Evolutionary conservation across 2,329 filamentous ascomycete genomes (phyloP), one percentile per base, ranked within the genome.

Genomic region (Ascochyta viciae-villosae): DNA sequence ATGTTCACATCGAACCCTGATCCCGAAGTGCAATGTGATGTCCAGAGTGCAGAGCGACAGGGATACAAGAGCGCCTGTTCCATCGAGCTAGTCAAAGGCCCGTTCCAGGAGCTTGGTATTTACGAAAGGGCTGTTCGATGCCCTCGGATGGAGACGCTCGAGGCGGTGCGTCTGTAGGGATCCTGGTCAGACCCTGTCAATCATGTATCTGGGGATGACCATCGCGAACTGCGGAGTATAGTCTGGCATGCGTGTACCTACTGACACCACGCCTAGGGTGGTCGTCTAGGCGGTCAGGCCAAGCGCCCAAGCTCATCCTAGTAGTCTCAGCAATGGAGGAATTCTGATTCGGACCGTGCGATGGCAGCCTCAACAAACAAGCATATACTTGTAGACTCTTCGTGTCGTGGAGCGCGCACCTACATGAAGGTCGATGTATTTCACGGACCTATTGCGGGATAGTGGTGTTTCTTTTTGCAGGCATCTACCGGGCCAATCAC

Each of bases 371-470:
- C 35, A 37, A 33, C 13, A 22, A 54, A 15, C 27, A 41, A 23
- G n/a, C 24, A 26, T 39, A n/a, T n/a, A n/a, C n/a, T n/a, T n/a
- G n/a, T n/a, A n/a, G 40, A 26, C 35, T 16, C 24, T 19, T 19
- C 51, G 34, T 43, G 26, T 49, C 19, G 16, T 29, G 40, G 15
- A 48, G 40, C 16, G 40, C 16, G 15, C 35, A 19, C 19, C 19
- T 19, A 19, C 23, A 41, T 37, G 52, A 19, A 42, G 46, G n/a
- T 48, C 9, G 13, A 47, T 51, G 53, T 19, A 47, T 43, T 22
- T 31, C 42, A 47, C 16, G 41, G 22, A 23, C 52, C 46, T 46
- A 40, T 40, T 47, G 22, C 8, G 47, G 47, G 12, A 50, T 34
- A 24, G 47, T 44, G 29, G 40, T 12, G 4, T 40, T 26, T 40